These are phyloP conservation scores for Oropetium thomaeum DNA, from an alignment of 176 grass and related monocot species.

Conservation along the genomic window DNA sequence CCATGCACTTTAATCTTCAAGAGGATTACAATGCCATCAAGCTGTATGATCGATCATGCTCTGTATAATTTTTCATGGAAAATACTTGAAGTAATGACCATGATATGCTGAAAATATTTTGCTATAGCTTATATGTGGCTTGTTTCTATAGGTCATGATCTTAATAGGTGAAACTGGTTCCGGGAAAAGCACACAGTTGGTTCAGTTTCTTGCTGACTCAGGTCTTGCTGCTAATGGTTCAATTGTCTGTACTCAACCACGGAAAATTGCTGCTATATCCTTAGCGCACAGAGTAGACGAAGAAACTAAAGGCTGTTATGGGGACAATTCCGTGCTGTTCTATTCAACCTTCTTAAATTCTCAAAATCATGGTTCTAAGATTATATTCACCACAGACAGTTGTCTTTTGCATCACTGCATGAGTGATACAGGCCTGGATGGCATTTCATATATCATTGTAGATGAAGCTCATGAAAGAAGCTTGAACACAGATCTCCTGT, in stretches of 20 bases:
- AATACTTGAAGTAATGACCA: background rate
- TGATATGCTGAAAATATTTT: background rate
- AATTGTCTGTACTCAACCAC: constrained; percentile 92
- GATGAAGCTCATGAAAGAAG: constrained; percentile 98
- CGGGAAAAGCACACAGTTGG: constrained; percentile 93
- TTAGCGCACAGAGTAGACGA: constrained; percentile 79
- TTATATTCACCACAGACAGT: constrained; percentile 88
- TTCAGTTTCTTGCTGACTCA: constrained; percentile 90
- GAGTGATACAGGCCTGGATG: constrained; percentile 44
- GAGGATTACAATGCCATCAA: constrained; percentile 4
- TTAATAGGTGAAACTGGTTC: constrained; percentile 97
- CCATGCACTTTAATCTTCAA: constrained; percentile 6
- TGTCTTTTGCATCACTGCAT: constrained; percentile 85
- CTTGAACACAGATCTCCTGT: constrained; percentile 90
- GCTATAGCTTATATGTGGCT: background rate
- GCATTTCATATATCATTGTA: constrained; percentile 79
- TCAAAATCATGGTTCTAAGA: constrained; percentile 50
- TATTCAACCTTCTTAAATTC: constrained; percentile 51
- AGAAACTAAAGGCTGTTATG: constrained; percentile 74
- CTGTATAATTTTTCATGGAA: background rate
- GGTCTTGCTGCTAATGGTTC: constrained; percentile 58
- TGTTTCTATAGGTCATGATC: constrained; percentile 64
- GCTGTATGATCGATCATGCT: background rate
- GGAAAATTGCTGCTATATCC: constrained; percentile 77
- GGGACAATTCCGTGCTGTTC: constrained; percentile 53